Base-by-base conservation (phyloP, 2,329 filamentous ascomycete genomes). In the Ambrosiella xylebori region DNA sequence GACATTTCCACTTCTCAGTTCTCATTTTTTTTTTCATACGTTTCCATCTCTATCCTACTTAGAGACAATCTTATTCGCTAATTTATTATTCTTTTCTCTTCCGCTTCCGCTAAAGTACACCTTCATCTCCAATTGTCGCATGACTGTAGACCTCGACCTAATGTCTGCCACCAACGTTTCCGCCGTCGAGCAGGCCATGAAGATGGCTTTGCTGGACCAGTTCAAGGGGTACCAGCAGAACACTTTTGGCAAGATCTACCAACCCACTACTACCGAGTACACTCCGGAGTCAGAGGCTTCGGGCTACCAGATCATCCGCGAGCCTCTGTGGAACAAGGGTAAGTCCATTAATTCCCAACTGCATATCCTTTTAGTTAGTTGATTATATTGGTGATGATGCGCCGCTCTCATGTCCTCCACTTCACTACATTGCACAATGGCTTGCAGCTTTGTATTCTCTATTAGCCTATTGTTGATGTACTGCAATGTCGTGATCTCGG, bases 321-420 rank as follows among this genome's bases (percentile, higher is more conserved):
- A 84, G 67, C 79, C 80, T 61, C 71, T 78, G 54, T 83, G 79
- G 79, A 84, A 84, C 66, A 82, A 82, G 73, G 80, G 80, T 82
- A 71, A 66, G 70, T 68, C 59, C 59, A 56, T 55, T 56, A 40
- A 36, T 54, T 57, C 53, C 44, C 51, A 51, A 53, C 55, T 50
- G 60, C 53, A 45, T 55, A 56, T 40, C 41, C 38, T 52, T 44
- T 36, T 54, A 40, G n/a, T 44, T 51, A 40, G 47, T 50, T 40
- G 51, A 53, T 38, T 11, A 53, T 53, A 36, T 53, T 39, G 35
- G 38, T 53, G 35, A 38, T 53, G 50, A 53, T 35, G 15, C 44
- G 1, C n/a, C 5, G 11, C n/a, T 47, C 44, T 17, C 27, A 27
- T 27, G 27, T 17, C 44, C 44, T 15, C n/a, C 44, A 8, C 44